Conservation (phyloP, 106 monocot species). For the Triglochin maritima region DNA sequence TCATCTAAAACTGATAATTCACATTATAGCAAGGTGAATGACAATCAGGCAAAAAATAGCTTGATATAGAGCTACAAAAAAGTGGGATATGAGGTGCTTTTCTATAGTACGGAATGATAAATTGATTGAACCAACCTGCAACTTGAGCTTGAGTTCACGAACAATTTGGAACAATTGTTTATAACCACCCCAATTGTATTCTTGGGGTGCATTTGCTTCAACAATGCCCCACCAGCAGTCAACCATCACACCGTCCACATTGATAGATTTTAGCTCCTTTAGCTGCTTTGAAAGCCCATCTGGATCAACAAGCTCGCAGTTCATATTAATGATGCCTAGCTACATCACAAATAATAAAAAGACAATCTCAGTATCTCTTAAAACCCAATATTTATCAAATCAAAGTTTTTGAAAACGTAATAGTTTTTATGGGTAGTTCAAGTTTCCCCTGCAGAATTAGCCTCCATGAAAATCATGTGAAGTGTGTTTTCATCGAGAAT, state of each 20-base stretch:
- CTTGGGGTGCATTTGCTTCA: conserved; percentile 53
- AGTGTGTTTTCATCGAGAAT: too few species aligned
- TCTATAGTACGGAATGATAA: not conserved
- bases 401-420: not conserved
- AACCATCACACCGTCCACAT: conserved; percentile 88
- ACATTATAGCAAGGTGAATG: too few species aligned
- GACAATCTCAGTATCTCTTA: too few species aligned
- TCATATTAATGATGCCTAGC: conserved; percentile 65
- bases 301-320: conserved; percentile 79
- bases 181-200: conserved; percentile 89
- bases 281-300: conserved; percentile 51
- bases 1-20: too few species aligned
- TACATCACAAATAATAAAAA: conserved; percentile 14
- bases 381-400: not conserved
- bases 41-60: too few species aligned
- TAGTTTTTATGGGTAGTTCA: too few species aligned
- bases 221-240: conserved; percentile 99
- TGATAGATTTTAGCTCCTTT: conserved; percentile 44
- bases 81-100: not conserved
- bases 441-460: too few species aligned
- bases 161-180: conserved; percentile 68
- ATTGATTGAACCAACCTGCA: conserved; percentile 47
- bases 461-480: too few species aligned
- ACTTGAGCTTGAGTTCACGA: conserved; percentile 66
- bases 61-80: not conserved